Evolutionary conservation across 805 yeast genomes (phyloP).

Genomic region (Clavispora fructus): DNA sequence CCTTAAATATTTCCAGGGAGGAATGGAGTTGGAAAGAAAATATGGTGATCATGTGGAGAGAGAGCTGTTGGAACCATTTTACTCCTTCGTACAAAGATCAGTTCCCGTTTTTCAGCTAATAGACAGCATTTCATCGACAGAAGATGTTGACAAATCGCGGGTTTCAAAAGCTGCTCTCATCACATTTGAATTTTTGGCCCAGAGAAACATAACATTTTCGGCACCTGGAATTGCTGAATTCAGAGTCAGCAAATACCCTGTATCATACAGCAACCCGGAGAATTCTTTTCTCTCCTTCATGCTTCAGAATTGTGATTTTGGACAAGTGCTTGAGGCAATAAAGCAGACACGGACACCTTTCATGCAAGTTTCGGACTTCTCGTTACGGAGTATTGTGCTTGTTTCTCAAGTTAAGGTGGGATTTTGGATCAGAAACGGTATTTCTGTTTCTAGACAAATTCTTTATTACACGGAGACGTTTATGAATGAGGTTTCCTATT

Average conservation of each 20-base stretch:
- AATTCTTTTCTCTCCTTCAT: constrained; percentile 50
- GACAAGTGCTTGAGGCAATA: constrained; percentile 11
- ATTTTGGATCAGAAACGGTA: constrained; percentile 73
- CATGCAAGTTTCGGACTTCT: constrained; percentile 47
- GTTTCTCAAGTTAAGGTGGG: constrained; percentile 58
- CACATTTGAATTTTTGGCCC: constrained; percentile 24
- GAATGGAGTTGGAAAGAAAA: constrained; percentile 51
- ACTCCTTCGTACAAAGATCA: constrained; percentile 45
- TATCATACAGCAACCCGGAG: constrained; percentile 57
- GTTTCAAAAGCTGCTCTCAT: constrained; percentile 30
- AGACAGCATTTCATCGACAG: neutral
- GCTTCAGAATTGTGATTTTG: constrained; percentile 28
- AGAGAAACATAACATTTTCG: constrained; percentile 18
- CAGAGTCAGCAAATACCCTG: constrained; percentile 44
- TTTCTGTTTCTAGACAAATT: constrained; percentile 46
- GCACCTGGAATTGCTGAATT: constrained; percentile 30
- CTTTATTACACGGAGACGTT: constrained; percentile 40
- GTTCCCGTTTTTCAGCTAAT: constrained; percentile 28
- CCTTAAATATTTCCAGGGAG: constrained; percentile 54
- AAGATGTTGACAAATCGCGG: constrained; percentile 19
- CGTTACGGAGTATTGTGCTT: constrained; percentile 56
- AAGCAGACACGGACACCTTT: constrained; percentile 17
- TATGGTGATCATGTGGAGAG: constrained; percentile 64
- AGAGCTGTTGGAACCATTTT: constrained; percentile 45
- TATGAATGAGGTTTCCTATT: constrained; percentile 36